A percentile compares a stretch with the other conserved stretches of the same genome.
These are phyloP conservation scores for Vanderwaltozyma verrucispora DNA, from an alignment of 805 yeast genomes.

Conservation along the genomic window DNA sequence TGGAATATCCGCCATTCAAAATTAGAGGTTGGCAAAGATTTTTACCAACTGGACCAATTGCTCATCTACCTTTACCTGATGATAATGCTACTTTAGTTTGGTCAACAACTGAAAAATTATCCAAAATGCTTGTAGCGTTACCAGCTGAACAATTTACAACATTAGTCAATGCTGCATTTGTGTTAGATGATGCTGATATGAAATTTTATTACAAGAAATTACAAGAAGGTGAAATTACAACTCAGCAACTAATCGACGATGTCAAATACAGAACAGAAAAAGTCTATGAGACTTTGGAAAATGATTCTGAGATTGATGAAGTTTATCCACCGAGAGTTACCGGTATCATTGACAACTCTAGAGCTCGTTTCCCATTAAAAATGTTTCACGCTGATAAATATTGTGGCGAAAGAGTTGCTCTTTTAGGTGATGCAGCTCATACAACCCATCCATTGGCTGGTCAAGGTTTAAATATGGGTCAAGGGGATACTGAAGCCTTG, in stretches of 20 bases:
- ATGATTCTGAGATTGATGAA: conserved; percentile 41
- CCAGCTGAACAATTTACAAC: conserved; percentile 54
- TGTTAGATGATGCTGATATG: conserved; percentile 69
- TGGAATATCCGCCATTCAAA: conserved; percentile 62
- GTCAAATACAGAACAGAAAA: conserved; percentile 55
- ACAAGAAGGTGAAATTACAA: conserved; percentile 26
- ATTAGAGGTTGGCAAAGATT: conserved; percentile 89
- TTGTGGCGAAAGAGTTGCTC: conserved; percentile 71
- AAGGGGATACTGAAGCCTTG: conserved; percentile 72
- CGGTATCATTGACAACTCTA: conserved; percentile 47
- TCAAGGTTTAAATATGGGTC: conserved; percentile 97
- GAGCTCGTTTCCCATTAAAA: conserved; percentile 84
- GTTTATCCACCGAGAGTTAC: conserved; percentile 57
- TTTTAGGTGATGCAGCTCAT: conserved; percentile 98
- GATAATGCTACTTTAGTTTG: conserved; percentile 88
- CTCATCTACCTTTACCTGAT: conserved; percentile 79
- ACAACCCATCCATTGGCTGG: conserved; percentile 97
- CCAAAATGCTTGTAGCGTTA: conserved; percentile 49
- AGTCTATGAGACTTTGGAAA: conserved; percentile 18
- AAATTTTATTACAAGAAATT: conserved; percentile 47
- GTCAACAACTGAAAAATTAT: conserved; percentile 73
- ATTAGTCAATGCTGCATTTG: conserved; percentile 77
- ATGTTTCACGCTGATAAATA: conserved; percentile 87
- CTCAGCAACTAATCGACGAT: conserved; percentile 48
- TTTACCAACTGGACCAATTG: conserved; percentile 85